Evolutionary conservation across 2,329 filamentous ascomycete species (phyloP), one percentile per base, ranked within the genome.

Genomic region (Trichoderma atrobrunneum): DNA sequence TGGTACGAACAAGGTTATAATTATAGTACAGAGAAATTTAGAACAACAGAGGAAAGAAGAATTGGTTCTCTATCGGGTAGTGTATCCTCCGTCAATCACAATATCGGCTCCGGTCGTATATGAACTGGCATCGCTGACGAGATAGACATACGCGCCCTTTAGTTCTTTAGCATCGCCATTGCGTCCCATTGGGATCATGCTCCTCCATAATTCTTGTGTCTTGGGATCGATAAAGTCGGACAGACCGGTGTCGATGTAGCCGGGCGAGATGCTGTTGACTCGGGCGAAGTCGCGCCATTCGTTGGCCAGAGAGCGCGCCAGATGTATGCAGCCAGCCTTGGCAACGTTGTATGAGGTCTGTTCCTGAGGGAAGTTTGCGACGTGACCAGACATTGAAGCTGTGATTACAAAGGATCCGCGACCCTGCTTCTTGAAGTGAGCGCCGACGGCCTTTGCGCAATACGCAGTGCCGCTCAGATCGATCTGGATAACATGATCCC

Each of bases 81-180:
- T 84, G 82, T 93, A 93, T 54, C 91, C 91, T 74, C 92, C 92
- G 79, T 94, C 92, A 72, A 93, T 88, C 72, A 93, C 82, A 57
- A 94, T 85, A 78, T 93, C 91, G 3, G 88, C 84, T 5, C 89
- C 93, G 14, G 92, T 94, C 6, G 90, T 93, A 81, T 93, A 95
- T 56, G 88, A 90, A 72, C 90, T 89, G 5, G 92, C 92, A 79
- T 95, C 92, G 63, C 88, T 91, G 39, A 92, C 89, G 51, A 95
- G 86, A 81, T 93, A 95, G 66, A 95, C 85, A 79, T 92, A 95
- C n/a, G 91, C 91, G 8, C 90, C 91, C 84, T 93, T 93, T 75
- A 94, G 84, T 84, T 94, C 92, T 77, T 90, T 88, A 2, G 88
- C 84, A 68, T 89, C 82, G 5, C 91, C 92, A 77, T 93, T 89